A percentile compares a stretch with the other conserved stretches of the same genome.
phyloP scores from a whole-genome alignment of 768 basidiomycete species.

The Amanita pseudoporphyria region DNA sequence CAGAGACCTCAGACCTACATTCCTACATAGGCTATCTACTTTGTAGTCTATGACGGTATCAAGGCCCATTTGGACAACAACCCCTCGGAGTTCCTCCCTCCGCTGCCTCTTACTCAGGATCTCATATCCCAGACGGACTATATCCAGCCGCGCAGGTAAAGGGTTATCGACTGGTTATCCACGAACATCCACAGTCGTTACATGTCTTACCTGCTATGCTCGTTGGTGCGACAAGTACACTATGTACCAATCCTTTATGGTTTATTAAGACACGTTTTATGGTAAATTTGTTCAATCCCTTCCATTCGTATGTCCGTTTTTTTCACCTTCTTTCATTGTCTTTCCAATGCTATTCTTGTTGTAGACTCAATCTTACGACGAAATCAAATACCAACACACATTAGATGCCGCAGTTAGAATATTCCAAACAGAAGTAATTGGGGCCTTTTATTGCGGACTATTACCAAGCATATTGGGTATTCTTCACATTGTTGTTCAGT shows the following conservation, averaged over 20 bases:
- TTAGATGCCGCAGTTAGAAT: conserved; percentile 85
- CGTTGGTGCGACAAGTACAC: conserved; percentile 88
- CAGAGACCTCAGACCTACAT: conserved; percentile 94
- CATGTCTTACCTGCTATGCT: conserved; percentile 95
- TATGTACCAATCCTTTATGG: conserved; percentile 95
- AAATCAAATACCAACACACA: conserved; percentile 80
- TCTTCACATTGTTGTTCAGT: conserved; percentile 92
- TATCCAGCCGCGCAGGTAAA: conserved; percentile 81
- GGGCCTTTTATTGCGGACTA: conserved; percentile 92
- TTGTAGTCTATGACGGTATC: conserved; percentile 94
- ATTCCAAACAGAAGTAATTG: conserved; percentile 77
- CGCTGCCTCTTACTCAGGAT: background rate
- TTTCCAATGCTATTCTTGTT: too few relatives aligned
- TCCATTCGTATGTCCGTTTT: background rate
- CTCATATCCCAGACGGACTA: conserved; percentile 33
- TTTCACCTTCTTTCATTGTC: background rate
- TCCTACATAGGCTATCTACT: conserved; percentile 99
- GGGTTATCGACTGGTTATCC: conserved; percentile 72
- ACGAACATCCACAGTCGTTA: conserved; percentile 77
- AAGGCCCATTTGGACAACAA: conserved; percentile 73
- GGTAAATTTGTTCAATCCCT: conserved; percentile 36
- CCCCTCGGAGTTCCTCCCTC: conserved; percentile 29
- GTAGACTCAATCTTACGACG: conserved; percentile 76
- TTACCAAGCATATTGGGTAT: conserved; percentile 92
- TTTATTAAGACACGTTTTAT: conserved; percentile 99